phyloP scores from a whole-genome alignment of 108 stramenopile species.

The Skeletonema potamos region DNA sequence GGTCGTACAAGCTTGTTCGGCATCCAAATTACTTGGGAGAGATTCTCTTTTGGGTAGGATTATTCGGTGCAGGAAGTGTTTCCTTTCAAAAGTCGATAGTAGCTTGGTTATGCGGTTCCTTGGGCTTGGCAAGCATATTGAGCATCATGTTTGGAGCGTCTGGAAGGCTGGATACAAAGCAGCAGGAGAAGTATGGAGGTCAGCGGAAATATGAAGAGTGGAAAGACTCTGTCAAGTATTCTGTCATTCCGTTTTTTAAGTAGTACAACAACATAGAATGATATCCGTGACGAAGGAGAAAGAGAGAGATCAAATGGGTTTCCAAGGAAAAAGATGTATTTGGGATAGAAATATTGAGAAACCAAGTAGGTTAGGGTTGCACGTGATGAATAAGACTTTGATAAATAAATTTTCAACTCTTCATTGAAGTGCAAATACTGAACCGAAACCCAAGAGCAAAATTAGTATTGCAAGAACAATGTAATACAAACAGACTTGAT shows the following conservation, averaged over 20 bases:
- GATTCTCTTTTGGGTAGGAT: constrained; percentile 70
- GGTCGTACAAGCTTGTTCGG: constrained; percentile 57
- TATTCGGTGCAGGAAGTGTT: constrained; percentile 51
- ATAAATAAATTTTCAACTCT: too few species aligned
- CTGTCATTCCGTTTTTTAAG: constrained; percentile 50
- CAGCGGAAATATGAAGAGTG: constrained; percentile 51
- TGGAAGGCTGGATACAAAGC: constrained; percentile 55
- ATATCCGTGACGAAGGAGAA: too few species aligned
- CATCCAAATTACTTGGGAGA: constrained; percentile 82
- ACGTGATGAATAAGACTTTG: too few species aligned
- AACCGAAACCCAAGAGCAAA: too few species aligned
- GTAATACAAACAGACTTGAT: too few species aligned
- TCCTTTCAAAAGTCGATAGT: constrained; percentile 48
- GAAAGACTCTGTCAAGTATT: constrained; percentile 40
- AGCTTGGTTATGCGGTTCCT: constrained; percentile 43
- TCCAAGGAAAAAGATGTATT: too few species aligned
- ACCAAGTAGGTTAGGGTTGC: too few species aligned
- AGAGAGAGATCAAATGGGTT: too few species aligned
- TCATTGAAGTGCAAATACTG: too few species aligned
- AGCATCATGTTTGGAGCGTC: constrained; percentile 61
- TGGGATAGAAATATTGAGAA: too few species aligned
- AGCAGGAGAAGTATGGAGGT: constrained; percentile 58
- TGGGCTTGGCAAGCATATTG: constrained; percentile 64
- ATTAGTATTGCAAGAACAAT: too few species aligned
- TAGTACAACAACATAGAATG: neutral